Percentiles rank a stretch among this genome's conserved stretches.
Evolutionary conservation across 2,329 filamentous ascomycete species (phyloP).

Genomic region (Phialophora tarda): DNA sequence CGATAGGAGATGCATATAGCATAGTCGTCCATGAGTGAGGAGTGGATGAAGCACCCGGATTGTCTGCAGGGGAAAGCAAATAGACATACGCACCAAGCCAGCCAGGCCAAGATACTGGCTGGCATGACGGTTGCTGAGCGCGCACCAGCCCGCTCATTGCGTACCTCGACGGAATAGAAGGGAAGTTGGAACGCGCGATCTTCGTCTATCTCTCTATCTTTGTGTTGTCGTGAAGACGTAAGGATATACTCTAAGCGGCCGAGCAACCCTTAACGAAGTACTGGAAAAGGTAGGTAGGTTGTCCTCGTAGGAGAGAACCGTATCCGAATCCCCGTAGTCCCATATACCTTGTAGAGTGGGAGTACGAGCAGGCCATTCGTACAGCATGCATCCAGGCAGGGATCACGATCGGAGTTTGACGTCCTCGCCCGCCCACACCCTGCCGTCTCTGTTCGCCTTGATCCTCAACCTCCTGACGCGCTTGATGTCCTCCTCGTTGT

Average conservation of each 20-base stretch:
- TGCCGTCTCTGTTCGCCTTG: constrained; percentile 41
- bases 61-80: neutral
- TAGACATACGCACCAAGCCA: neutral
- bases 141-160: too few relatives aligned
- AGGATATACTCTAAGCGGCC: too few relatives aligned
- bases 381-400: neutral
- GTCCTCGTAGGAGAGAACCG: too few relatives aligned
- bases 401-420: constrained; percentile 33
- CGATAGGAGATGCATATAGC: neutral
- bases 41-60: neutral
- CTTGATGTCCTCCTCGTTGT: constrained; percentile 50
- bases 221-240: too few relatives aligned
- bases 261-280: too few relatives aligned
- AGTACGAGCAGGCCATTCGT: neutral
- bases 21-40: neutral
- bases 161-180: too few relatives aligned
- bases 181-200: too few relatives aligned
- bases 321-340: neutral
- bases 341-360: neutral
- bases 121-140: too few relatives aligned
- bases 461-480: constrained; percentile 42
- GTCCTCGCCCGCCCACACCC: constrained; percentile 42
- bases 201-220: too few relatives aligned
- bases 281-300: too few relatives aligned
- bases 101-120: too few relatives aligned